Evolutionary conservation across 495 filamentous ascomycete genomes (phyloP), one percentile per base, ranked within the genome.

Genomic region (Aspergillus taichungensis): DNA sequence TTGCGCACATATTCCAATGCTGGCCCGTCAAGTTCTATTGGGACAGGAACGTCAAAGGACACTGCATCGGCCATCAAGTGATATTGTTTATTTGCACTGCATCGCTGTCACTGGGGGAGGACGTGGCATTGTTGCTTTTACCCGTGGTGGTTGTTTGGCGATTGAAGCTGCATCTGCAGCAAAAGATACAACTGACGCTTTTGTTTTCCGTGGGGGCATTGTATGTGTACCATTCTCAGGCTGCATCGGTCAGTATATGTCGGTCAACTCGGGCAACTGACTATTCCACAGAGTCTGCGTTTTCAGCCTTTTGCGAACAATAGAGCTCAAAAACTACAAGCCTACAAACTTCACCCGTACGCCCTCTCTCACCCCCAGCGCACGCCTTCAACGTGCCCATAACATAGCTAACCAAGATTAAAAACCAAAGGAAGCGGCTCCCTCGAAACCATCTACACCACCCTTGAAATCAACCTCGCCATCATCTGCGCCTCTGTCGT

Each of bases 401-500:
- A 8, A 11, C 13, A 29, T 32, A 35, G 43, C 13, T 1, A 11
- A 3, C 10, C 11, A 2, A 6, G 41, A 6, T 12, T 34, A 13
- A n/a, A 33, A 28, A 10, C 30, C 41, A 36, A 30, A 62, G 56
- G 11, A 3, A 45, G 42, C 38, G 52, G 49, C 47, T 61, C 69
- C 1, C 56, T 65, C n/a, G 63, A 63, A 5, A 63, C 69, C 0
- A 66, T 67, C 40, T 79, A 74, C 74, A 71, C 71, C 6, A 61
- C 68, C n/a, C 58, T 70, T 33, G 75, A 79, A 52, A 51, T 76
- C 7, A 66, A 68, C 54, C 62, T 70, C 5, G 73, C 69, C 29
- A 74, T 77, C 14, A 66, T 67, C 28, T 77, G 72, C 43, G 64
- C 63, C 14, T 76, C 66, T 30, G 56, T 77, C 1, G 61, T 72